Conservation (phyloP, 805 yeast genomes). For the Diddensiella transvaalensis region DNA sequence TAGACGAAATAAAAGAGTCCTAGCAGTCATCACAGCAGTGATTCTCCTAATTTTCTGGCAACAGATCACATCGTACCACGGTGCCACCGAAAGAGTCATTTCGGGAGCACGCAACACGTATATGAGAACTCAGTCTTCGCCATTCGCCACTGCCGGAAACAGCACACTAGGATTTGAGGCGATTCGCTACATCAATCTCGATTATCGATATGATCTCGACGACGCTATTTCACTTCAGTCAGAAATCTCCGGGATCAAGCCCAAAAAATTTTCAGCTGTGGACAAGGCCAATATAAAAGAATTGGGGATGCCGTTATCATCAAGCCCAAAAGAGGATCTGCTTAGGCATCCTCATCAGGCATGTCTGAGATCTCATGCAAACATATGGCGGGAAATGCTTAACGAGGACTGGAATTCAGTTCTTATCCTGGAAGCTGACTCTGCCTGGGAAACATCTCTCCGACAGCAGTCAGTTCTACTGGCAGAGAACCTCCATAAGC, state of each 20-base stretch:
- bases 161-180: constrained; percentile 15
- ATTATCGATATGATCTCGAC: constrained; percentile 13
- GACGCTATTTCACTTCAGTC: constrained; percentile 14
- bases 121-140: no score
- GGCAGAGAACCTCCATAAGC: constrained; percentile 11
- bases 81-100: no score
- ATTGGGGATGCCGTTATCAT: constrained; percentile 10
- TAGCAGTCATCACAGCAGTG: no score
- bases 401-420: constrained; percentile 9
- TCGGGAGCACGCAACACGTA: no score
- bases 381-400: constrained; percentile 16
- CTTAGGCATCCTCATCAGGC: background rate
- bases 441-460: constrained; percentile 15
- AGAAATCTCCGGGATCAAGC: constrained; percentile 5
- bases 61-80: no score
- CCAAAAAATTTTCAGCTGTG: constrained; percentile 5
- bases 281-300: background rate
- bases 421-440: constrained; percentile 17
- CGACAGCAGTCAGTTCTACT: background rate
- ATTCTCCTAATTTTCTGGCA: no score
- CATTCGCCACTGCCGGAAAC: constrained; percentile 9
- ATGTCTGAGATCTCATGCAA: constrained; percentile 16
- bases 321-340: background rate
- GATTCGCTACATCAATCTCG: constrained; percentile 13
- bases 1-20: no score